Base-by-base conservation (phyloP, 2,329 filamentous ascomycete species). In the Mycocentrospora acerina region DNA sequence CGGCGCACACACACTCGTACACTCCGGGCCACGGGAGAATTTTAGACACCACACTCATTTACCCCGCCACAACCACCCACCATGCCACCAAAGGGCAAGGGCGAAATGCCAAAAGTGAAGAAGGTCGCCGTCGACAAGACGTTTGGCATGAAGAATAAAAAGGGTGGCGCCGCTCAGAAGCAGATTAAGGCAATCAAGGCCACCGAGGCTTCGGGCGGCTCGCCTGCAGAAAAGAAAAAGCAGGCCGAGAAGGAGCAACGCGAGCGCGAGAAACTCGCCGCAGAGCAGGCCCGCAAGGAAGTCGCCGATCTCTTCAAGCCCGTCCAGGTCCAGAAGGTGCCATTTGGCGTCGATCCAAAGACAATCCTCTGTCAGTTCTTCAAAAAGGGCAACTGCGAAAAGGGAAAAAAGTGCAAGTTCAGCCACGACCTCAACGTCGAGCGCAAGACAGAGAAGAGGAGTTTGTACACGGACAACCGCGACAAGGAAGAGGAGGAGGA, bases 141-240 rank as follows among this genome's bases (percentile, higher is more conserved):
- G 32, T 98, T 98, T 78, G 93, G 93, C 59, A 97, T 98, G 93
- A 98, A 98, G 75, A 98, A 98, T 67, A 98, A 98, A 77, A 98
- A 96, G 78, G 93, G 93, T 55, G 86, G 82, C 40, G 84, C 82
- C 35, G 91, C 90, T 38, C 88, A 97, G 73, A 95, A 84, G 71
- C 82, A 90, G 56, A 97, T 98, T 65, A 85, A 87, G 42, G 87
- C 90, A 60, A 81, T 98, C 67, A 52, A 56, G 59, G 79, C 83
- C 35, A 82, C 85, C 53, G 78, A 80, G 40, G 83, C 85, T 56
- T 51, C 55, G 5, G 55, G 53, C 25, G 88, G 89, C 46, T 85
- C 79, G n/a, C 81, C 88, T 15, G 91, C 96, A 41, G 85, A 93
- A 68, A 97, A 96, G 77, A 80, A 78, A 59, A 95, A 83, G 64